Evolutionary conservation across 257 asterid species (phyloP), one percentile per base, ranked within the genome.

Genomic region (Scutellaria minor): DNA sequence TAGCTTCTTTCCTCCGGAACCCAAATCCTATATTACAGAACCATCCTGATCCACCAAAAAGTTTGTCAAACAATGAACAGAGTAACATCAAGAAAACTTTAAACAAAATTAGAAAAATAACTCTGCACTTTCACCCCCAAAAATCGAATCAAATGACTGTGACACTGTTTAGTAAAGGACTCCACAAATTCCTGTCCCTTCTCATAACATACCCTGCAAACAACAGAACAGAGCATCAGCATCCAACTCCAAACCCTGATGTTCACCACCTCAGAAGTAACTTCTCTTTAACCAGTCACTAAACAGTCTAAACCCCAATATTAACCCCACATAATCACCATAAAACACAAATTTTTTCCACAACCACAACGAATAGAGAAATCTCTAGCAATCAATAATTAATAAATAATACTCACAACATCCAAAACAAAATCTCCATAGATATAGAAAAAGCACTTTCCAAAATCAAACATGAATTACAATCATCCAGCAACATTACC

Each of bases 121-220:
- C 47, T 61, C 70, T 73, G 63, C 46, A 67, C 59, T 72, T 74
- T 74, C 84, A 66, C 72, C 75, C 68, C 56, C 52, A 66, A 47
- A 64, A 73, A 37, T 68, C 47, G 66, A 76, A 77, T 74, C 80
- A 71, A 80, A 73, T 66, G 69, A 54, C 51, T 20, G 10, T 52
- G 56, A 52, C 76, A 76, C 73, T 72, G 79, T 54, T 78, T 75
- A 37, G 48, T 66, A 62, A 64, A 44, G 63, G 63, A 42, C 18
- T 73, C 76, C 69, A 53, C 76, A 53, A 70, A 47, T 72, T 71
- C 79, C 80, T 72, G 68, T 12, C 46, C 31, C 62, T 73, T 62
- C 68, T 78, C 72, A 61, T n/a, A 65, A 51, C 75, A 48, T 51
- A 65, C 67, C 84, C 89, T 85, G 87, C 64, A 76, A 74, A 73